A percentile compares a stretch with the other conserved stretches of the same genome.
Evolutionary conservation across 2,329 filamentous ascomycete genomes (phyloP).

Genomic region (Botryotinia narcissicola): DNA sequence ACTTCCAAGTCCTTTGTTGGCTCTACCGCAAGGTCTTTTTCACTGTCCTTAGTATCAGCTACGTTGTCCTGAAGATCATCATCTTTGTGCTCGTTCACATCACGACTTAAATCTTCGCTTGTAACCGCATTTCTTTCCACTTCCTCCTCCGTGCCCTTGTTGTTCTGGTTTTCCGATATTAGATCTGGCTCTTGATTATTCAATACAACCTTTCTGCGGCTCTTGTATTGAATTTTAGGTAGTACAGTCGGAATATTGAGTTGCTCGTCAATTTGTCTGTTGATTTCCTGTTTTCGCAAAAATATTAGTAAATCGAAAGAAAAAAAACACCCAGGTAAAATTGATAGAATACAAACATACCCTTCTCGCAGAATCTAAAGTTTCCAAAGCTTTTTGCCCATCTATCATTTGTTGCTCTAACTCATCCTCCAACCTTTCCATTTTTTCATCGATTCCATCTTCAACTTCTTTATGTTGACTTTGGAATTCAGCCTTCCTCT

Average conservation of each 20-base stretch:
- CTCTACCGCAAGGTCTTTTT: not conserved
- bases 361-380: conserved; percentile 33
- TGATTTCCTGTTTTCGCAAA: conserved; percentile 30
- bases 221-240: conserved; percentile 31
- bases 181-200: not conserved
- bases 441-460: conserved; percentile 29
- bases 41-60: not conserved
- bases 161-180: not conserved
- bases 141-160: not conserved
- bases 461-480: conserved; percentile 25
- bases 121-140: not conserved
- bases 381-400: conserved; percentile 28
- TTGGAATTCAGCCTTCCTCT: conserved; percentile 25
- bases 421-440: conserved; percentile 35
- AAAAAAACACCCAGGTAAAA: not conserved
- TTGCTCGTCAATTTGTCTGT: conserved; percentile 33
- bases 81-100: not conserved
- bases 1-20: not conserved
- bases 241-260: conserved; percentile 32
- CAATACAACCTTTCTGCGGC: conserved; percentile 26
- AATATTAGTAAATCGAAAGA: not conserved
- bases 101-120: not conserved
- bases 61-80: not conserved
- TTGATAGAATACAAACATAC: conserved; percentile 18
- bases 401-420: conserved; percentile 32